Evolutionary conservation across 768 basidiomycete species (phyloP).

Genomic region (Leucocoprinus leucothites): DNA sequence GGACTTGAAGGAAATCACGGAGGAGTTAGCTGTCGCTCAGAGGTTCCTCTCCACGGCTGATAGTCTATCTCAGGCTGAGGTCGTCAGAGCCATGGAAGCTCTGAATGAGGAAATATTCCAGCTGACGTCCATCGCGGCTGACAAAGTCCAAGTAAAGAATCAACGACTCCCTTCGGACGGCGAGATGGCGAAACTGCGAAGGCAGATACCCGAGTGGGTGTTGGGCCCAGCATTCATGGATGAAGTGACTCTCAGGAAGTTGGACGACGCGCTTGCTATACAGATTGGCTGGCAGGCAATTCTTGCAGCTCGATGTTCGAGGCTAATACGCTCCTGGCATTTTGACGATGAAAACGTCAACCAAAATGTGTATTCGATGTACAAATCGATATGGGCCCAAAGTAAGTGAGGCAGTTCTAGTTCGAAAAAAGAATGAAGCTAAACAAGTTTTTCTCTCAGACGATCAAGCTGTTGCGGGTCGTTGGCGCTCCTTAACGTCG

Average conservation of each 20-base stretch:
- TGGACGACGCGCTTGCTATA: slow-evolving; percentile 2
- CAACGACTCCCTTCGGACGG: not conserved
- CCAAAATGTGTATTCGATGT: not conserved
- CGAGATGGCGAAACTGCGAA: not conserved
- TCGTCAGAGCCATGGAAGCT: slow-evolving; percentile 33
- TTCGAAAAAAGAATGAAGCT: no score
- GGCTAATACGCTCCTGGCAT: not conserved
- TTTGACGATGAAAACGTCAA: not conserved
- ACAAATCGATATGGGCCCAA: not conserved
- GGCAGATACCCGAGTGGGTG: not conserved
- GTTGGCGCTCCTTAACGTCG: slow-evolving; percentile 40
- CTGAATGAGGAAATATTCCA: slow-evolving; percentile 51
- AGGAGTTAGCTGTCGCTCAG: slow-evolving; percentile 40
- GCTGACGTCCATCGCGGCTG: slow-evolving; percentile 40
- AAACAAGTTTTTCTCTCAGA: no score
- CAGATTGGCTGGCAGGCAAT: slow-evolving; percentile 13
- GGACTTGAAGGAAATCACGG: slow-evolving; percentile 27
- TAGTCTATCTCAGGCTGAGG: slow-evolving; percentile 39
- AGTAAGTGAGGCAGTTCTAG: not conserved
- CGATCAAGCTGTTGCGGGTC: slow-evolving; percentile 38
- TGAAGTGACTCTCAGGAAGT: not conserved
- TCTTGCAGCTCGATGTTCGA: not conserved
- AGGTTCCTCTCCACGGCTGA: slow-evolving; percentile 43
- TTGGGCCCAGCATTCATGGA: slow-evolving; percentile 3
- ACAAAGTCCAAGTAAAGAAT: slow-evolving; percentile 15